Conservation (phyloP, 169 alveolate genomes). For the Plasmodium cynomolgi region DNA sequence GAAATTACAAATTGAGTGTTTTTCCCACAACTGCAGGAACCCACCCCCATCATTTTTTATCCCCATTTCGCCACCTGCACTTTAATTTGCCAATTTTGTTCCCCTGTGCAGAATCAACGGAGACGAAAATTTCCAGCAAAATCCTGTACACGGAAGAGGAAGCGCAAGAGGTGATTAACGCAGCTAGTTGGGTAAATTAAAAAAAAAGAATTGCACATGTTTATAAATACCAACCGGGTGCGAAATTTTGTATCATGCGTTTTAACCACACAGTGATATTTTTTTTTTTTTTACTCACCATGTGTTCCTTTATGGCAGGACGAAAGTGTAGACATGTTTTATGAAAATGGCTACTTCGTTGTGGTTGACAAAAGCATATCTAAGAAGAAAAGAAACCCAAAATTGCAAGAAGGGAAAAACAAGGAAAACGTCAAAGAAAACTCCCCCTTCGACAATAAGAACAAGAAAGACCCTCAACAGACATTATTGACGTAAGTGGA, state of each 20-base stretch:
- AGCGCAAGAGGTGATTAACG: background rate
- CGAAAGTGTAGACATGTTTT: constrained; percentile 36
- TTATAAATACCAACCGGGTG: background rate
- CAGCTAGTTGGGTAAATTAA: background rate
- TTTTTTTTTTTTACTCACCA: background rate
- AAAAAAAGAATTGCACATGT: background rate
- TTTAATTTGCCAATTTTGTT: background rate
- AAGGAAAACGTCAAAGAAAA: background rate
- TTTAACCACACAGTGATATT: background rate
- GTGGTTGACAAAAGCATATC: constrained; percentile 25
- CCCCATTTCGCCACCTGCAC: background rate
- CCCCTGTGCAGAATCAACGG: background rate
- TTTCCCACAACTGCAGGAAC: background rate
- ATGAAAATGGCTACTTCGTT: constrained; percentile 66
- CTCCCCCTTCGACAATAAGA: constrained; percentile 13
- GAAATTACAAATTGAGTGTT: background rate
- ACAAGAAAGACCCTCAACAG: constrained; percentile 27
- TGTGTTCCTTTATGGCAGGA: background rate
- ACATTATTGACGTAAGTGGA: constrained; percentile 50
- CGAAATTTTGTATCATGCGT: too few relatives aligned
- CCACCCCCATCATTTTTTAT: background rate
- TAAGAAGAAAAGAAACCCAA: background rate
- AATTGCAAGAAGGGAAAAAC: background rate
- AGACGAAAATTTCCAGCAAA: background rate
- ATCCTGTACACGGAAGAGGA: background rate